Base-by-base conservation (phyloP, 2,329 filamentous ascomycete species). In the Colletotrichum neosansevieriae region DNA sequence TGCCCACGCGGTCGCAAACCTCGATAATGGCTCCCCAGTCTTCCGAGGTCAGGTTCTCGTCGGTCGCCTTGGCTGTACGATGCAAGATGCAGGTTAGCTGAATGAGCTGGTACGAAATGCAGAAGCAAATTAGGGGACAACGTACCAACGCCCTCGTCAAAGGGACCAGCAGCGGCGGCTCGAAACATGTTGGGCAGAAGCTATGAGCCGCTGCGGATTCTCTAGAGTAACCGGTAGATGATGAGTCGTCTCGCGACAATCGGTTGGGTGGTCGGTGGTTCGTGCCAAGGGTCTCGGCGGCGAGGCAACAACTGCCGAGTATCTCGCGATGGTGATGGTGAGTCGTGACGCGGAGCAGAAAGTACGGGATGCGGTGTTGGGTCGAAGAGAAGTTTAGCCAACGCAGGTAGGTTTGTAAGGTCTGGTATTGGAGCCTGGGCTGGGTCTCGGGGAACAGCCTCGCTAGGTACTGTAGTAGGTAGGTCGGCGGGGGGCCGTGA, bases 11-110 rank as follows among this genome's bases (percentile, higher is more conserved):
- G 78, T 89, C 87, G 81, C 87, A 89, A 58, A 89, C 85, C 76
- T 89, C 86, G 77, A 89, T 86, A 75, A 89, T 89, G 75, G 86
- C 86, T 54, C 84, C 86, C 88, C 88, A 91, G 77, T 91, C 88
- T 77, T 97, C 88, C 34, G 91, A 92, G 21, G 94, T 98, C 75
- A 98, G 88, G 81, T 98, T 99, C 86, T 99, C 96, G 81, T 99
- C 96, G 64, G 96, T 99, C 77, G 96, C 94, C 83, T 89, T 89
- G 80, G 83, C 87, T 89, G 71, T 63, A 70, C 63, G 47, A 45
- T 21, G 36, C 24, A 65, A 24, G 56, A 11, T 6, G 7, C 13
- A 53, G 17, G 51, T 56, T 40, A 62, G 65, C 65, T 24, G 47
- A 17, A 4, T 54, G 12, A 36, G 9, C 21, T 9, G 15, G n/a